These are phyloP conservation scores for Nakataea oryzae DNA, from an alignment of 2,329 filamentous ascomycete genomes.

Conservation along the genomic window DNA sequence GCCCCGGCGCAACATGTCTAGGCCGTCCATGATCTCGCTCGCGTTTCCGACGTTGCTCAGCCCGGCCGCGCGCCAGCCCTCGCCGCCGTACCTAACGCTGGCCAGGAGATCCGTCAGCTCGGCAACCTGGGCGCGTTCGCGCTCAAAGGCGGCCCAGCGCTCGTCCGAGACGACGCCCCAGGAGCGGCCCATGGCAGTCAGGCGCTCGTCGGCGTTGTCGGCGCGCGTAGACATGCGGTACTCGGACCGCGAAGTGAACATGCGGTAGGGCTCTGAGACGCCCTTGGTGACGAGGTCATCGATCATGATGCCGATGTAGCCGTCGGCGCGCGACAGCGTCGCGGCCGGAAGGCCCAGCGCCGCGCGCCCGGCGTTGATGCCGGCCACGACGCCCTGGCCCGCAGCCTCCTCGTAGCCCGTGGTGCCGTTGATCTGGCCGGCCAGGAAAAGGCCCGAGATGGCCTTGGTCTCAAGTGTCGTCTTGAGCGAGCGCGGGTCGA, in stretches of 20 bases:
- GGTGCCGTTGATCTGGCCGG: slow-evolving; percentile 95
- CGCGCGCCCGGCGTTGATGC: slow-evolving; percentile 84
- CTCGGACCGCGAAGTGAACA: slow-evolving; percentile 95
- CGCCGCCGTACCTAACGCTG: slow-evolving; percentile 3
- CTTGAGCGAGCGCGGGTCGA: slow-evolving; percentile 80
- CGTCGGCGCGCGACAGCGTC: slow-evolving; percentile 69
- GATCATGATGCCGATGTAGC: slow-evolving; percentile 98
- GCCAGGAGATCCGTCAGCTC: slow-evolving; percentile 51
- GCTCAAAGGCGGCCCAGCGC: slow-evolving; percentile 63
- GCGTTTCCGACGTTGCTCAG: slow-evolving; percentile 17
- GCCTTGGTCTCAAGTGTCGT: slow-evolving; percentile 91
- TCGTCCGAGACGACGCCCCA: slow-evolving; percentile 70
- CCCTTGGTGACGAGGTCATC: slow-evolving; percentile 96
- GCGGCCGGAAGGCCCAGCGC: slow-evolving; percentile 56
- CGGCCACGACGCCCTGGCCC: slow-evolving; percentile 83
- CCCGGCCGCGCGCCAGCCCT: slow-evolving; percentile 19
- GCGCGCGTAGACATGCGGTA: slow-evolving; percentile 87
- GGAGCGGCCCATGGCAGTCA: slow-evolving; percentile 67
- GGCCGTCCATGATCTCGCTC: slow-evolving; percentile 52
- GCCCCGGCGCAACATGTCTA: slow-evolving; percentile 59
- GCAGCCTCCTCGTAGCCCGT: slow-evolving; percentile 98
- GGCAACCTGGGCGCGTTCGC: slow-evolving; percentile 56
- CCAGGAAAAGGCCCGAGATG: slow-evolving; percentile 80
- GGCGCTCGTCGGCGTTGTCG: slow-evolving; percentile 84
- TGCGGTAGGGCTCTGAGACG: slow-evolving; percentile 91